phyloP scores from a whole-genome alignment of 2,329 filamentous ascomycete species.

The Aspergillus aculeatinus region DNA sequence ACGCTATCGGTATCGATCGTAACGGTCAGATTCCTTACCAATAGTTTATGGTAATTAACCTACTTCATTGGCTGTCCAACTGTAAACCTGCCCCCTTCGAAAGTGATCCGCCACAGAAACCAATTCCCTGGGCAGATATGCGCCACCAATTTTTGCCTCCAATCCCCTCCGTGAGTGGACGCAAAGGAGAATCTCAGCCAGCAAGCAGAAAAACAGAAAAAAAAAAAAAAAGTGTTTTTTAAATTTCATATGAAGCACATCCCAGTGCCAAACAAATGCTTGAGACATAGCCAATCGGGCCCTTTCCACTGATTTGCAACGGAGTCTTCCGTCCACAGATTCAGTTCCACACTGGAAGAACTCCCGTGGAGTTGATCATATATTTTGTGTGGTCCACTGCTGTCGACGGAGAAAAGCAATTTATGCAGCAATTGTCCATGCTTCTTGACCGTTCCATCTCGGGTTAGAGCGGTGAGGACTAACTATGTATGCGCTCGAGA shows the following conservation, averaged over 20 bases:
- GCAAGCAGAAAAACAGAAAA: no score
- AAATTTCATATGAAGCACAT: background rate
- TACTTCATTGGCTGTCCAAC: background rate
- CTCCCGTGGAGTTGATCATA: background rate
- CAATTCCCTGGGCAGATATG: background rate
- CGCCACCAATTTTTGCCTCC: background rate
- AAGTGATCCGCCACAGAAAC: background rate
- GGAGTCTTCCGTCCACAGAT: background rate
- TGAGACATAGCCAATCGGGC: background rate
- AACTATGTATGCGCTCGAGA: background rate
- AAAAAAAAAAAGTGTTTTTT: background rate
- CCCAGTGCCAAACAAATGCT: background rate
- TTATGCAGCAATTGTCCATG: background rate
- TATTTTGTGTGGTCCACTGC: background rate
- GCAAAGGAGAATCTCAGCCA: no score
- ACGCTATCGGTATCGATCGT: background rate
- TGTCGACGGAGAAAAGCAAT: background rate
- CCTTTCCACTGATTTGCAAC: background rate
- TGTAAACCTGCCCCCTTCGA: background rate
- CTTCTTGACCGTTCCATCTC: background rate
- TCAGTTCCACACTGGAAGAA: background rate
- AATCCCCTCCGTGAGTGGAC: background rate
- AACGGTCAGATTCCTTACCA: background rate
- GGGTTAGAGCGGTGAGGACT: background rate
- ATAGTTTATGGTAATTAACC: background rate